A percentile compares a stretch with the other conserved stretches of the same genome.
phyloP scores from a whole-genome alignment of 1,284 basidiomycete genomes.

The Moesziomyces sp. region DNA sequence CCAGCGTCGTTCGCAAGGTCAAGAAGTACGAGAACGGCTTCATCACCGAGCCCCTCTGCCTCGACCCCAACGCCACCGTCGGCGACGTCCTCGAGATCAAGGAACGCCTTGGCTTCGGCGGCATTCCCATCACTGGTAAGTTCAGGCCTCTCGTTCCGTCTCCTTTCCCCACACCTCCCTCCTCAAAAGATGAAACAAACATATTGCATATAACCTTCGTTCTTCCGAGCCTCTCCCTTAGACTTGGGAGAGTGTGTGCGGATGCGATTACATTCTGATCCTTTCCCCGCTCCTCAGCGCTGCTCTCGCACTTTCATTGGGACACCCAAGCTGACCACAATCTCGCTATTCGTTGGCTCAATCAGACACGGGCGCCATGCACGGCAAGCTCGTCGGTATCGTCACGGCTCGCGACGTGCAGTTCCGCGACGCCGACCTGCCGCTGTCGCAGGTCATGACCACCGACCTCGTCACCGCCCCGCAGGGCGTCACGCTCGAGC shows the following conservation, averaged over 20 bases:
- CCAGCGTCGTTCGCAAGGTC: slow-evolving; percentile 94
- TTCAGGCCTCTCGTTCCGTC: slow-evolving; percentile 28
- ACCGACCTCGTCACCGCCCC: slow-evolving; percentile 64
- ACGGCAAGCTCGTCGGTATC: slow-evolving; percentile 91
- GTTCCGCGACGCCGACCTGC: slow-evolving; percentile 79
- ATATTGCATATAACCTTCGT: slow-evolving; percentile 78
- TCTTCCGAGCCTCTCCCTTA: slow-evolving; percentile 79
- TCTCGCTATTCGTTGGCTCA: not conserved
- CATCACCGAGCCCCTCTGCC: slow-evolving; percentile 86
- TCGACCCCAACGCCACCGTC: slow-evolving; percentile 82
- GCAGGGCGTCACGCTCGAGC: slow-evolving; percentile 75
- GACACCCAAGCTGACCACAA: not conserved
- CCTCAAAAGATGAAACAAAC: slow-evolving; percentile 43
- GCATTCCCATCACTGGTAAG: slow-evolving; percentile 96
- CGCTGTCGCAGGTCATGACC: slow-evolving; percentile 92
- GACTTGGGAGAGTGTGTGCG: slow-evolving; percentile 78
- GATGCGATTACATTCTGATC: slow-evolving; percentile 71
- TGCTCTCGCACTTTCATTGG: not conserved
- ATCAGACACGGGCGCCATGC: slow-evolving; percentile 85
- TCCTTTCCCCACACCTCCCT: not conserved
- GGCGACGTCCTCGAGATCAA: slow-evolving; percentile 95
- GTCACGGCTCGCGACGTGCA: slow-evolving; percentile 97
- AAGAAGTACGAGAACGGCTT: slow-evolving; percentile 97
- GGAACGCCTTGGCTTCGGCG: slow-evolving; percentile 89
- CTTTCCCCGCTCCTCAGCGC: not conserved